Evolutionary conservation across 1,284 basidiomycete species (phyloP).

Genomic region (Agroathelia rolfsii): DNA sequence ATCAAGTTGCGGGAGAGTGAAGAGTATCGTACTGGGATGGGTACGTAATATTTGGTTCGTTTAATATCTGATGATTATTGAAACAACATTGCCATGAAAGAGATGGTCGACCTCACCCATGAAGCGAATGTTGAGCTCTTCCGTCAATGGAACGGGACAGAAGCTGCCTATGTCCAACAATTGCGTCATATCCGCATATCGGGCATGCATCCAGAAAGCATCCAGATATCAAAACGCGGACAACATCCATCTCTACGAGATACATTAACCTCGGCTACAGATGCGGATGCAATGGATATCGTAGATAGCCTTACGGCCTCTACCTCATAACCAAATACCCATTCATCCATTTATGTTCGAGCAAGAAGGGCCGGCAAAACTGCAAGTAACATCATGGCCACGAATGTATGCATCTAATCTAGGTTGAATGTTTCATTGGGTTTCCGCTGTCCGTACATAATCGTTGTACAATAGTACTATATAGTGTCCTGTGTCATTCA

Average conservation of each 20-base stretch:
- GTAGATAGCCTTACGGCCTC: background rate
- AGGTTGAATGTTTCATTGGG: no score
- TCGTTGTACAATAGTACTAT: no score
- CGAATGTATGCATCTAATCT: no score
- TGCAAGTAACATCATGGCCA: no score
- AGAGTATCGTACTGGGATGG: constrained; percentile 75
- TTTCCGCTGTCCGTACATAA: no score
- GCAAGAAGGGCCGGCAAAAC: no score
- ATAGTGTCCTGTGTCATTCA: no score
- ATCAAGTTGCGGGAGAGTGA: constrained; percentile 58
- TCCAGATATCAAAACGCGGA: constrained; percentile 48
- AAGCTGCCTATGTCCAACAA: constrained; percentile 65
- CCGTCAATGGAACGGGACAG: constrained; percentile 68
- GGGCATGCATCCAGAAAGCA: constrained; percentile 36
- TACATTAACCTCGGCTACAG: background rate
- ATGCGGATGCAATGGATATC: background rate
- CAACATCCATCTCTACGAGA: constrained; percentile 35
- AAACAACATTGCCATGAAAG: constrained; percentile 27
- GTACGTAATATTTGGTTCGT: constrained; percentile 34
- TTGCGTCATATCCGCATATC: constrained; percentile 69
- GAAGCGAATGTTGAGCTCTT: constrained; percentile 63
- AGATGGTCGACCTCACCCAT: constrained; percentile 80
- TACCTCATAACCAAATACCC: background rate
- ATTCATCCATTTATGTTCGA: no score
- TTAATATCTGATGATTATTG: constrained; percentile 5